Evolutionary conservation across 179 eudicot species (phyloP).

Genomic region (Gypsophila paniculata): DNA sequence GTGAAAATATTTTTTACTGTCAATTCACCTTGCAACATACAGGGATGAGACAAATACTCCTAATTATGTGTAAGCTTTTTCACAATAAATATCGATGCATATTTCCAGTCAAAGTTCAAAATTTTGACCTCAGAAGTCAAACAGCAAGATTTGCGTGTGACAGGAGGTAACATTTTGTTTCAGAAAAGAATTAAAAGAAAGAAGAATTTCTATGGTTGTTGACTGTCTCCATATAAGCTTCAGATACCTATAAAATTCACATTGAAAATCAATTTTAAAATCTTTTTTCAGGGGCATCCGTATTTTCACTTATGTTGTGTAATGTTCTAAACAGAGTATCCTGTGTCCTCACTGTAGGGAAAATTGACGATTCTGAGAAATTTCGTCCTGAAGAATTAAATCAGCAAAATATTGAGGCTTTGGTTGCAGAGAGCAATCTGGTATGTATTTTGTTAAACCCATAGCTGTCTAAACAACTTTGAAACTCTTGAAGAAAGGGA

Average conservation of each 20-base stretch:
- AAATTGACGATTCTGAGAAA: conserved; percentile 72
- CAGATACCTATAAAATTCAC: conserved; percentile 3
- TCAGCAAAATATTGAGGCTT: conserved; percentile 97
- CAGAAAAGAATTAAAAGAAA: too few relatives aligned
- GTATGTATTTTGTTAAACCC: conserved; percentile 32
- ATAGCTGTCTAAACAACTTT: too few relatives aligned
- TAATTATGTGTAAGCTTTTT: too few relatives aligned
- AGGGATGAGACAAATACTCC: too few relatives aligned
- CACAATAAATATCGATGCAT: too few relatives aligned
- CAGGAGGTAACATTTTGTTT: too few relatives aligned
- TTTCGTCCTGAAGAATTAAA: conserved; percentile 95
- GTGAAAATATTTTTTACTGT: too few relatives aligned
- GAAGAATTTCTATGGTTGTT: neutral
- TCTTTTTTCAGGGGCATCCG: neutral
- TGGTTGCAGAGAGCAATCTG: conserved; percentile 95
- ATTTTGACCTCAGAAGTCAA: too few relatives aligned
- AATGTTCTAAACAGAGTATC: neutral
- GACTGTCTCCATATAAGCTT: neutral
- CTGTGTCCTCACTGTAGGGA: conserved; percentile 35
- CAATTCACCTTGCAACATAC: too few relatives aligned
- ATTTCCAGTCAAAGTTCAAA: too few relatives aligned
- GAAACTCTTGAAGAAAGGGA: neutral
- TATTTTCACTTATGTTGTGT: conserved; percentile 8
- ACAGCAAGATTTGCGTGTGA: too few relatives aligned
- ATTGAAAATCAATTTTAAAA: neutral